phyloP scores from a whole-genome alignment of 768 basidiomycete genomes.

The Boletellus ananas region DNA sequence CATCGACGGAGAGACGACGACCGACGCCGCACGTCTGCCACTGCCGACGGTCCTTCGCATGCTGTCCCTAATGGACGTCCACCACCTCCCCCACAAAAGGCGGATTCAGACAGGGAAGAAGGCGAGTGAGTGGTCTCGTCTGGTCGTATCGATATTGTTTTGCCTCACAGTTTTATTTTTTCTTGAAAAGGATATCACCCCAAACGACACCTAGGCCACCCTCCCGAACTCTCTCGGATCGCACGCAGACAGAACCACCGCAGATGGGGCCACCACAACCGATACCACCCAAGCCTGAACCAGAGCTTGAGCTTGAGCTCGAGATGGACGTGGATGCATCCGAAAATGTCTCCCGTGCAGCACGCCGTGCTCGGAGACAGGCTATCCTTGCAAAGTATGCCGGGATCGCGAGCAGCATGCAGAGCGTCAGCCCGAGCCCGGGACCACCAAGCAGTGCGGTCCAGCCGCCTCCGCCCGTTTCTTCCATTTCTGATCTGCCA shows the following conservation, averaged over 20 bases:
- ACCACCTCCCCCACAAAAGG: conserved; percentile 15
- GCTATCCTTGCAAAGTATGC: conserved; percentile 79
- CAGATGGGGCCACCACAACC: conserved; percentile 15
- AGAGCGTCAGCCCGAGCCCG: conserved; percentile 52
- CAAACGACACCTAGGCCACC: conserved; percentile 32
- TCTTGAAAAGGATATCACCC: conserved; percentile 59
- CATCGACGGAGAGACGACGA: conserved; percentile 32
- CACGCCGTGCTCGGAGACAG: conserved; percentile 64
- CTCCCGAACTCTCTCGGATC: conserved; percentile 27
- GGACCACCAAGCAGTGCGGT: conserved; percentile 72
- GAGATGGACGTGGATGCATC: conserved; percentile 50
- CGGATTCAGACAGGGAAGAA: conserved; percentile 74
- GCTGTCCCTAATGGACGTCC: conserved; percentile 21
- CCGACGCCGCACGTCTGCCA: conserved; percentile 20
- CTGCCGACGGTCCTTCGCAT: conserved; percentile 7
- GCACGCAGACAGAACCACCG: conserved; percentile 9
- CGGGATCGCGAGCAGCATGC: conserved; percentile 40
- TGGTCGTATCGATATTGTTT: conserved; percentile 3
- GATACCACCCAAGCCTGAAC: conserved; percentile 17
- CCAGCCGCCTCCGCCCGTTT: conserved; percentile 60
- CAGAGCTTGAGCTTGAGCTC: conserved; percentile 45
- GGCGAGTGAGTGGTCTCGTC: conserved; percentile 74
- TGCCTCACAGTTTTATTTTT: conserved; percentile 12
- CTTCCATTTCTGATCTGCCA: conserved; percentile 58
- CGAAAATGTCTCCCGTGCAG: conserved; percentile 61